Base-by-base conservation (phyloP, 2,329 filamentous ascomycete species). In the Bipolaris victoriae region DNA sequence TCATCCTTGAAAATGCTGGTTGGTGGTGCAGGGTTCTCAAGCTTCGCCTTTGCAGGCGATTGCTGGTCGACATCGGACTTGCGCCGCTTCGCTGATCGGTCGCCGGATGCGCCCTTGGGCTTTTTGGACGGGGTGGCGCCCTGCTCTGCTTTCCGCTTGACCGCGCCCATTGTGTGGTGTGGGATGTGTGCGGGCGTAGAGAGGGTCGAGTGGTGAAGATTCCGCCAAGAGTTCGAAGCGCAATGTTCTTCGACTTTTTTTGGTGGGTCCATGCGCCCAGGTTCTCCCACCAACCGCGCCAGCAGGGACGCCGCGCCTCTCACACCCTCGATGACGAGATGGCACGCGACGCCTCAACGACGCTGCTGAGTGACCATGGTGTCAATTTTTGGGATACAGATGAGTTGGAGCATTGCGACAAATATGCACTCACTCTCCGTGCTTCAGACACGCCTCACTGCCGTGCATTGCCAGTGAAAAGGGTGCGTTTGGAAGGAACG, bases 1-100 rank as follows among this genome's bases (percentile, higher is more conserved):
- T 98, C 95, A 64, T 95, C 89, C 75, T 81, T 81, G 66, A 87
- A 73, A 16, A 86, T 76, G 20, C 81, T 83, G 55, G 46, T 35
- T 37, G 68, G 64, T 20, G 68, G 72, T 16, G 76, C 56, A 61
- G 71, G 56, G 47, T 63, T 70, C 53, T 70, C 64, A 51, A 70
- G 58, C 66, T 74, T 76, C 50, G 67, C 24, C 49, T 69, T 71
- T 15, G 71, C 62, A 6, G 69, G 63, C 44, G 68, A 68, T 43
- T 65, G 59, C 45, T 72, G 61, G 20, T 68, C 57, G 54, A 62
- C 64, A 61, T 73, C 73, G 51, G 71, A 73, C 60, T 77, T 78
- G 52, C 73, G 72, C 48, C 74, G 74, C 61, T 77, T 77, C 41
- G 69, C 67, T 55, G 71, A 72, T 47, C 73, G 72, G 55, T 75